phyloP scores from a whole-genome alignment of 257 asterid genomes.

The Galeopsis tetrahit region DNA sequence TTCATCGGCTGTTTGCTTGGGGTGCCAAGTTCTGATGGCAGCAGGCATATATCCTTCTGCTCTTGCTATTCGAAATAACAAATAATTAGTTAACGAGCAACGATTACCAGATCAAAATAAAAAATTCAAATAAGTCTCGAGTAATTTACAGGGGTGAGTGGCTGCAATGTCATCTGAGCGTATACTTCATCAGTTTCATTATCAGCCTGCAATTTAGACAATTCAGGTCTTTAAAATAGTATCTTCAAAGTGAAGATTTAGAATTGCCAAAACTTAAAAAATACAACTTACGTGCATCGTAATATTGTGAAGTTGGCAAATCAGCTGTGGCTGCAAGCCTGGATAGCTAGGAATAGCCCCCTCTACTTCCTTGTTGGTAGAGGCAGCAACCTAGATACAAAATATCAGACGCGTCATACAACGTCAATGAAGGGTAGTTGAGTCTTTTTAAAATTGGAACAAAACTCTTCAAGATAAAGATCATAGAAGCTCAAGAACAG shows the following conservation, averaged over 20 bases:
- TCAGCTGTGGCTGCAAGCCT: constrained; percentile 87
- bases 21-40: constrained; percentile 85
- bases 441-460: neutral
- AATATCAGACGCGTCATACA: neutral
- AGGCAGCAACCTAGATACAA: constrained; percentile 78
- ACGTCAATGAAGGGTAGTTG: neutral
- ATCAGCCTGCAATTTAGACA: constrained; percentile 73
- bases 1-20: constrained; percentile 96
- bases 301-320: constrained; percentile 95
- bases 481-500: neutral
- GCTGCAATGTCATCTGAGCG: constrained; percentile 96
- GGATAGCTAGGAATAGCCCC: constrained; percentile 86
- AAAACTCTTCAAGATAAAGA: neutral
- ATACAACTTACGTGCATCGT: constrained; percentile 83
- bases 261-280: neutral
- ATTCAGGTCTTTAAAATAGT: constrained; percentile 9
- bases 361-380: constrained; percentile 92
- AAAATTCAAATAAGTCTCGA: constrained; percentile 19
- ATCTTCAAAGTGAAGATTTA: constrained; percentile 8
- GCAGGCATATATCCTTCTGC: constrained; percentile 87
- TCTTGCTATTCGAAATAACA: constrained; percentile 64
- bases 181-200: constrained; percentile 94
- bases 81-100: constrained; percentile 8
- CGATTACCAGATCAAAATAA: constrained; percentile 17
- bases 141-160: constrained; percentile 71